Conservation (phyloP, 306 rosid genomes). For the Leucaena leucocephala region DNA sequence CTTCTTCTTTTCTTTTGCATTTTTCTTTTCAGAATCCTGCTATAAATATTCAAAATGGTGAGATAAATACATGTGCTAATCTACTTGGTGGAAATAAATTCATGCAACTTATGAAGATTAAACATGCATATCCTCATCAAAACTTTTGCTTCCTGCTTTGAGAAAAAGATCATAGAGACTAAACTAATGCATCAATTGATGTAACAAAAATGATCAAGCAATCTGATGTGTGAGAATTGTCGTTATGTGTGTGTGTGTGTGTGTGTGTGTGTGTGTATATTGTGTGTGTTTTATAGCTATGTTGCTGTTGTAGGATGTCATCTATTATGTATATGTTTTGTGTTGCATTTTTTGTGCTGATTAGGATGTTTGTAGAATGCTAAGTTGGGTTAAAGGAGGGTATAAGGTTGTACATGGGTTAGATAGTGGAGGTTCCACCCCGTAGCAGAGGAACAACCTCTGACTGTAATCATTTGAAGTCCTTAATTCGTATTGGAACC, state of each 20-base stretch:
- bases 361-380: background rate
- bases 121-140: slow-evolving; percentile 20
- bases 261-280: too few relatives aligned
- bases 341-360: background rate
- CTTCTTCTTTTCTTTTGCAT: slow-evolving; percentile 76
- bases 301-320: background rate
- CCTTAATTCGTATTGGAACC: background rate
- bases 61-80: slow-evolving; percentile 27
- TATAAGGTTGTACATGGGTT: background rate
- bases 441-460: background rate
- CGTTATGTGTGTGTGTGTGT: background rate
- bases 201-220: slow-evolving; percentile 27
- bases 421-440: background rate
- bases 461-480: background rate
- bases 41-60: slow-evolving; percentile 24
- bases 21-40: slow-evolving; percentile 78
- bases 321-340: background rate
- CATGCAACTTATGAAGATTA: slow-evolving; percentile 16
- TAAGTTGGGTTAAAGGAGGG: background rate
- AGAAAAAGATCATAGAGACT: slow-evolving; percentile 1
- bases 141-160: slow-evolving; percentile 12
- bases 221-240: background rate
- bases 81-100: slow-evolving; percentile 10
- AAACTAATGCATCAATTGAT: slow-evolving; percentile 29
- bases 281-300: background rate